These are phyloP conservation scores for Vigna mungo DNA, from an alignment of 306 rosid genomes.

Conservation along the genomic window DNA sequence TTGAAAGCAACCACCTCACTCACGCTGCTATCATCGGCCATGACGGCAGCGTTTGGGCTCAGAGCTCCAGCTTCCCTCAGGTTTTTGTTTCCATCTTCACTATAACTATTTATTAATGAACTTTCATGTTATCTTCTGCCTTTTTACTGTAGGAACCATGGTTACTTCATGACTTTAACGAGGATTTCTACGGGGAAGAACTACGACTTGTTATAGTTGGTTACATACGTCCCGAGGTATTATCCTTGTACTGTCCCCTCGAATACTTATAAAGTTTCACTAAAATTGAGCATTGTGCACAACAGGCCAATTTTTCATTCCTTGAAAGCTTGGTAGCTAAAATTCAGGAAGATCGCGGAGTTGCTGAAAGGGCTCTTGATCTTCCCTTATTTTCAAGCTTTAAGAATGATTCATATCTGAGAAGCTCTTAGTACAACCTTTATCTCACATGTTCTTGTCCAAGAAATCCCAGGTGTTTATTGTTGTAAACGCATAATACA, in stretches of 20 bases:
- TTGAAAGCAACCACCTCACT: constrained; percentile 68
- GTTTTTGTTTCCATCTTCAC: constrained; percentile 50
- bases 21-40: constrained; percentile 83
- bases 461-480: constrained; percentile 1
- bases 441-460: neutral
- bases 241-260: neutral
- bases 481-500: neutral
- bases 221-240: no score
- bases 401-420: constrained; percentile 67
- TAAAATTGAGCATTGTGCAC: constrained; percentile 39
- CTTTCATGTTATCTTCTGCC: constrained; percentile 11
- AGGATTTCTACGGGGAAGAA: constrained; percentile 89
- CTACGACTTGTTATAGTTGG: constrained; percentile 79
- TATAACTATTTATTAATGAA: constrained; percentile 5
- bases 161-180: constrained; percentile 80
- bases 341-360: constrained; percentile 77
- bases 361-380: constrained; percentile 86
- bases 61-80: constrained; percentile 86
- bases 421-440: constrained; percentile 39
- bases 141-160: constrained; percentile 79
- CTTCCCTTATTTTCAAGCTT: constrained; percentile 78
- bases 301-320: constrained; percentile 80
- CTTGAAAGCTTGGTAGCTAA: constrained; percentile 78
- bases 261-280: constrained; percentile 33
- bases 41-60: constrained; percentile 93